These are phyloP conservation scores for Russula sp. DNA, from an alignment of 768 basidiomycete species.

Conservation along the genomic window DNA sequence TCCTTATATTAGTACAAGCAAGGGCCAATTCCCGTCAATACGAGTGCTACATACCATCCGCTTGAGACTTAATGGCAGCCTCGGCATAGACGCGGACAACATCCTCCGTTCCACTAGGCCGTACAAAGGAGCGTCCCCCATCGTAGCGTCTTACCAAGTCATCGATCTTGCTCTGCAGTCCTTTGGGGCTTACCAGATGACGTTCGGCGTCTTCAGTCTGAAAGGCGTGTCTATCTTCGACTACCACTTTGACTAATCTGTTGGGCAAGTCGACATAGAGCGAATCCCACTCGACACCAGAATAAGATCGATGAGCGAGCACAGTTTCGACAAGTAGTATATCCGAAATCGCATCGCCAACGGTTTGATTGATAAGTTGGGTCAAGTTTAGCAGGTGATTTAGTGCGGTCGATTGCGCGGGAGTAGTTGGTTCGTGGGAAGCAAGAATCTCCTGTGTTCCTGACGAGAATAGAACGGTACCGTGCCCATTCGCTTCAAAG, in stretches of 20 bases:
- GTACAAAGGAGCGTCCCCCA: slow-evolving; percentile 85
- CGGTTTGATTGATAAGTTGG: slow-evolving; percentile 92
- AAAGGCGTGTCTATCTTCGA: slow-evolving; percentile 74
- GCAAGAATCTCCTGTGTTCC: slow-evolving; percentile 55
- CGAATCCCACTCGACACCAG: slow-evolving; percentile 82
- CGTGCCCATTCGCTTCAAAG: slow-evolving; percentile 99
- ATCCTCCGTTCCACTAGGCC: slow-evolving; percentile 97
- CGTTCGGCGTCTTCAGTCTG: slow-evolving; percentile 93
- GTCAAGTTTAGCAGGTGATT: slow-evolving; percentile 70
- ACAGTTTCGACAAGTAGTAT: slow-evolving; percentile 93
- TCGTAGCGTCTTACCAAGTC: slow-evolving; percentile 70
- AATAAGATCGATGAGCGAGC: slow-evolving; percentile 82
- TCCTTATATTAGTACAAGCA: slow-evolving; percentile 8
- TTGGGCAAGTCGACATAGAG: slow-evolving; percentile 93
- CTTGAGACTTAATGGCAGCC: slow-evolving; percentile 62
- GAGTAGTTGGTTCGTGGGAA: slow-evolving; percentile 64
- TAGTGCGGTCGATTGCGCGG: slow-evolving; percentile 75
- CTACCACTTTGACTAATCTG: slow-evolving; percentile 87
- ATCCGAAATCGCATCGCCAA: slow-evolving; percentile 94
- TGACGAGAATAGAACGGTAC: slow-evolving; percentile 90
- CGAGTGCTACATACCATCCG: slow-evolving; percentile 59
- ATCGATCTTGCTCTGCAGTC: slow-evolving; percentile 77
- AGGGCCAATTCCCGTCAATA: not conserved
- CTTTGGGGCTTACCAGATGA: slow-evolving; percentile 68
- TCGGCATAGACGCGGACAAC: slow-evolving; percentile 98